These are phyloP conservation scores for Cystobasidium onofrii DNA, from an alignment of 768 basidiomycete species.

Conservation along the genomic window DNA sequence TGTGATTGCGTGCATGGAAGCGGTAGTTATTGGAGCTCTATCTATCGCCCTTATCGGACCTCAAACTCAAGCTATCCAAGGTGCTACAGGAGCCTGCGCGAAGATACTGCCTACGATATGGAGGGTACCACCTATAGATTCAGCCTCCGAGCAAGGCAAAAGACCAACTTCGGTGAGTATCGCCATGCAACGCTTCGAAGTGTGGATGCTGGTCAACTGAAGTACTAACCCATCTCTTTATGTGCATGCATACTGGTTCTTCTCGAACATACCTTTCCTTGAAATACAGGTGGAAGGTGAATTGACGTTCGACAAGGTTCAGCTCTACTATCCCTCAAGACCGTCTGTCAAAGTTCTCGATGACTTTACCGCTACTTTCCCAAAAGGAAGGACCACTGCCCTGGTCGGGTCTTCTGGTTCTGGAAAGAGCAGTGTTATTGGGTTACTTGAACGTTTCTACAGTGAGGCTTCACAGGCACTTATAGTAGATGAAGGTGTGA, in stretches of 20 bases:
- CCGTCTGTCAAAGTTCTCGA: constrained; percentile 64
- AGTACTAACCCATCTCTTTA: too few species aligned
- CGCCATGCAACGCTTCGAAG: not conserved
- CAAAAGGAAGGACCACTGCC: constrained; percentile 57
- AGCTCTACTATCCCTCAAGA: constrained; percentile 52
- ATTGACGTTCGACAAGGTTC: constrained; percentile 64
- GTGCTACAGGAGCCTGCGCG: constrained; percentile 59
- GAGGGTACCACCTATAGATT: constrained; percentile 77
- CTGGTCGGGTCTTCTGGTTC: constrained; percentile 49
- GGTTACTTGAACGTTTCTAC: constrained; percentile 46
- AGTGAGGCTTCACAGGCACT: not conserved
- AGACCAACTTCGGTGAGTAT: not conserved
- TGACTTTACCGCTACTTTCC: constrained; percentile 59
- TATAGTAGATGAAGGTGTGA: not conserved
- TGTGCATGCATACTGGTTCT: not conserved
- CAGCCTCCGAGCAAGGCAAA: constrained; percentile 58
- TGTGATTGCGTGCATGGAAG: constrained; percentile 71
- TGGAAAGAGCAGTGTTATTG: constrained; percentile 49
- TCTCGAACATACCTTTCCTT: too few species aligned
- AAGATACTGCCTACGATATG: constrained; percentile 83
- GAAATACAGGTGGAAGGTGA: constrained; percentile 58
- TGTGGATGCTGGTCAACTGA: too few species aligned
- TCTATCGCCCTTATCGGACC: constrained; percentile 75
- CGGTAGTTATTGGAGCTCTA: constrained; percentile 53
- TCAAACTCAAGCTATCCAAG: constrained; percentile 68